A percentile compares a stretch with the other conserved stretches of the same genome.
Evolutionary conservation across 768 basidiomycete genomes (phyloP).

Genomic region (Cantharellus anzutake): DNA sequence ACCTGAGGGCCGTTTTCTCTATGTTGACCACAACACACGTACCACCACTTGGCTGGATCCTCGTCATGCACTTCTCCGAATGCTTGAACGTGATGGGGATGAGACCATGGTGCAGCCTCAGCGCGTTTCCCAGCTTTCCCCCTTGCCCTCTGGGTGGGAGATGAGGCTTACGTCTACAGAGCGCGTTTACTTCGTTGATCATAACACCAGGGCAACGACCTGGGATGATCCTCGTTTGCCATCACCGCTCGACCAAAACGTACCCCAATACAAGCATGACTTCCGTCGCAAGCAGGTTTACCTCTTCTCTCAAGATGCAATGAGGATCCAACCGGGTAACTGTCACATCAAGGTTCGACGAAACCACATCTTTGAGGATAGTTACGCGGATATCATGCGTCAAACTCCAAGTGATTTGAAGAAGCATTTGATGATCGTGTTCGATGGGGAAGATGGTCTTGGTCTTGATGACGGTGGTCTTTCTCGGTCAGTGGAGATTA

Average conservation of each 20-base stretch:
- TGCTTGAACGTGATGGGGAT: constrained; percentile 87
- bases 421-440: constrained; percentile 50
- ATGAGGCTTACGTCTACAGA: constrained; percentile 98
- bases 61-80: constrained; percentile 84
- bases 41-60: constrained; percentile 99
- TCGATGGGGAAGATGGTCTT: constrained; percentile 63
- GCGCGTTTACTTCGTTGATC: constrained; percentile 81
- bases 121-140: constrained; percentile 90
- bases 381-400: constrained; percentile 70
- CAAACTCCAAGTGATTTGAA: constrained; percentile 52
- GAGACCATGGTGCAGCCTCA: constrained; percentile 23
- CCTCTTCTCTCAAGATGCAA: constrained; percentile 78
- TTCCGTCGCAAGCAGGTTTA: constrained; percentile 91
- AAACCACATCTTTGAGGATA: constrained; percentile 68
- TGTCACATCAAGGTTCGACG: constrained; percentile 75
- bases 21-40: constrained; percentile 97
- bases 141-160: constrained; percentile 96
- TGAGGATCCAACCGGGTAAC: constrained; percentile 56
- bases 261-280: constrained; percentile 93
- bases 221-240: constrained; percentile 90
- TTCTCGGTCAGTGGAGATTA: constrained; percentile 31
- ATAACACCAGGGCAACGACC: constrained; percentile 31
- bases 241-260: constrained; percentile 80
- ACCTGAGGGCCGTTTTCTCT: constrained; percentile 94
- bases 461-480: constrained; percentile 65